Evolutionary conservation across 768 basidiomycete genomes (phyloP), one percentile per base, ranked within the genome.

Genomic region (Termitomyces sp.): DNA sequence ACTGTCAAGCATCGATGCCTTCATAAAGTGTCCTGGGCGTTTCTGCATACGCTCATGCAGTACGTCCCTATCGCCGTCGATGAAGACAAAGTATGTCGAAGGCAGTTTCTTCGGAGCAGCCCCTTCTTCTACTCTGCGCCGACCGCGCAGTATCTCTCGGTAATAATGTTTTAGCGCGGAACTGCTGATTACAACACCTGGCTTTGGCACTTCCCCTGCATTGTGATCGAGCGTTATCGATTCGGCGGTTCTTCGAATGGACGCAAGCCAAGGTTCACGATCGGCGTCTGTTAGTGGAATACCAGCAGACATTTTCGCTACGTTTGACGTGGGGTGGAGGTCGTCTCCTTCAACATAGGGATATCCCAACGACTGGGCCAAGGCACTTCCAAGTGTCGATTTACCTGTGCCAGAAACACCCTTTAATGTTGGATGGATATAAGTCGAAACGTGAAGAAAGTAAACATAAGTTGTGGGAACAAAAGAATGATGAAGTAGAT

Each of bases 281-380:
- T 97, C 94, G 3, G 73, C 79, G 65, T 97, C 94, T 2, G 77
- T 85, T 61, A 98, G 74, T 5, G 94, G 87, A 23, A 75, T 70
- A 0, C 93, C 93, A 1, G 72, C 66, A 5, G 83, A 72, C 94
- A 98, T 97, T 79, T 98, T 98, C 30, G 81, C 85, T 42, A 96
- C 81, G 69, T 96, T 96, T 12, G 80, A 70, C 23, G 75, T 65
- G 0, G 94, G 89, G 67, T 98, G 95, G 30, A 97, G 77, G 59
- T 89, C 85, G 67, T 97, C 94, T 30, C 89, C 95, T 65, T 98
- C 95, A 57, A 93, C 73, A 72, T 89, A 96, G 1, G 92, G 86
- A 58, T 92, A 60, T n/a, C 68, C 70, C 48, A 92, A 75, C 28
- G 75, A 73, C 40, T 71, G 63, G 7, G 89, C 80, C n/a, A 95